Percentiles rank a stretch among this genome's conserved stretches.
Conservation (phyloP, 495 filamentous ascomycete species). For the Xylaria sp. region DNA sequence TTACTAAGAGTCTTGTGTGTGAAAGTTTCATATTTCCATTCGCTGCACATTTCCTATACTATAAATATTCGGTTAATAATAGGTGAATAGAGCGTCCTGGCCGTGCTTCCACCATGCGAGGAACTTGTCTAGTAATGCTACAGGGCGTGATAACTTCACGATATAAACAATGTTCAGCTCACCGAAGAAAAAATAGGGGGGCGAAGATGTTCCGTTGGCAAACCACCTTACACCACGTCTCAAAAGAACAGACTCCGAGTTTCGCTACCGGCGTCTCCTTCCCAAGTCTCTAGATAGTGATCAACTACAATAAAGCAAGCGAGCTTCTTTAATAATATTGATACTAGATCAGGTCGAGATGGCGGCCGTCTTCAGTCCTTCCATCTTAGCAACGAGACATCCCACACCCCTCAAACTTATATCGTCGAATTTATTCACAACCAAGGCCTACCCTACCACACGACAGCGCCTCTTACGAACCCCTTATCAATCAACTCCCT, state of each 20-base stretch:
- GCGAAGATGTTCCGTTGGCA: background rate
- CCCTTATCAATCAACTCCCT: constrained; percentile 34
- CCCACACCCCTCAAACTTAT: background rate
- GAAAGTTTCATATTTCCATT: no score
- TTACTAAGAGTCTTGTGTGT: no score
- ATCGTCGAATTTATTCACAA: no score
- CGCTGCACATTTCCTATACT: no score
- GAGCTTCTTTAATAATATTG: background rate
- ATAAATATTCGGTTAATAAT: no score
- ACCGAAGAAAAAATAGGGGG: background rate
- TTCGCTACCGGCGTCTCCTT: background rate
- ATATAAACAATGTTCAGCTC: background rate
- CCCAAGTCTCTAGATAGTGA: background rate
- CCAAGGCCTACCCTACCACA: no score
- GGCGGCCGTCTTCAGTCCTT: background rate
- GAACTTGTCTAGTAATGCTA: background rate
- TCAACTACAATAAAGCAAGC: background rate
- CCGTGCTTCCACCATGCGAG: background rate
- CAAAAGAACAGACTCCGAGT: background rate
- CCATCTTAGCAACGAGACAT: background rate
- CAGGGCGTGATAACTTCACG: background rate
- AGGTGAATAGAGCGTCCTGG: no score
- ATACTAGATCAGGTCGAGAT: background rate
- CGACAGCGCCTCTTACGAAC: constrained; percentile 34
- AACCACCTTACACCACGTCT: background rate